Conservation (phyloP, 192 early-diverging fungal species). For the Anaeromyces robustus region DNA sequence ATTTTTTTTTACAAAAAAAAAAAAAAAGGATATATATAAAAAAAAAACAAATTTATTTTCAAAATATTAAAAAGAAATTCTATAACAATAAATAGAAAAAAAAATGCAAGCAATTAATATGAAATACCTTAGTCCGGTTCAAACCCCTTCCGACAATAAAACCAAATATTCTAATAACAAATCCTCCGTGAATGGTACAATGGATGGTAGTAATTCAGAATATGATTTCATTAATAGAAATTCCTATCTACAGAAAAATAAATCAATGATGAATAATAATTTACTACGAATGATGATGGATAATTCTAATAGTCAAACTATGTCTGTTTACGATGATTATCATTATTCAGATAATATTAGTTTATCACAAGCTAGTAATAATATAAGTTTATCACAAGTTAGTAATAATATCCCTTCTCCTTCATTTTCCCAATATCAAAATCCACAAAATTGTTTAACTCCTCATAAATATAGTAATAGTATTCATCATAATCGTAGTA, state of each 20-base stretch:
- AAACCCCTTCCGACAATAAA: neutral
- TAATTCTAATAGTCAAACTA: neutral
- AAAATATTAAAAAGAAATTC: no score
- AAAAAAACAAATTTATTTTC: no score
- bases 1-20: no score
- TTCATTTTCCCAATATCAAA: neutral
- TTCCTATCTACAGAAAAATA: neutral
- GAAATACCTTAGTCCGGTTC: neutral
- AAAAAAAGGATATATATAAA: no score
- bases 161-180: neutral
- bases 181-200: neutral
- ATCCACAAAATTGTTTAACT: neutral
- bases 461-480: neutral
- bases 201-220: neutral
- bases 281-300: neutral
- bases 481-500: neutral
- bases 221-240: neutral
- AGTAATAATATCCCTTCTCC: neutral
- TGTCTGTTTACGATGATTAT: neutral
- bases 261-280: neutral
- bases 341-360: neutral
- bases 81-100: no score
- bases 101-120: neutral
- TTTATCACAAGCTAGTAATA: neutral
- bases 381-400: neutral